A percentile compares a stretch with the other conserved stretches of the same genome.
phyloP scores from a whole-genome alignment of 2,329 filamentous ascomycete species.

The Microdochium bolleyi region DNA sequence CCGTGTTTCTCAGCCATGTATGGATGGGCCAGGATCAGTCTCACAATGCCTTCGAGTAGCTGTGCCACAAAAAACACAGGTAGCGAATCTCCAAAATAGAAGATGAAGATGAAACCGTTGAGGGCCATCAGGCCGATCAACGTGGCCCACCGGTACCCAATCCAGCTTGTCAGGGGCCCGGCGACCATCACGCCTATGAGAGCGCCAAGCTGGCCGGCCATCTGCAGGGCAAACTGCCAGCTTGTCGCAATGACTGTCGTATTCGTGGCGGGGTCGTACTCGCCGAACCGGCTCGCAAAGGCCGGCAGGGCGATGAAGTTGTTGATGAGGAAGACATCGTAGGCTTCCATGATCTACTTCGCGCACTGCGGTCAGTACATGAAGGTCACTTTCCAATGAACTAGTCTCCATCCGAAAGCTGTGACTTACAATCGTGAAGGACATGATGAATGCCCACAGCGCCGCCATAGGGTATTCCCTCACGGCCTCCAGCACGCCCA shows the following conservation, averaged over 20 bases:
- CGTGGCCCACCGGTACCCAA: slow-evolving; percentile 54
- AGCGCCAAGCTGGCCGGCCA: slow-evolving; percentile 47
- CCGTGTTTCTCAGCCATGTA: too few species aligned
- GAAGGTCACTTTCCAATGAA: too few species aligned
- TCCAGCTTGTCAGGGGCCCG: slow-evolving; percentile 48
- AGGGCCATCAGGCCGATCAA: slow-evolving; percentile 45
- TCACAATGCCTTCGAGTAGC: slow-evolving; percentile 45
- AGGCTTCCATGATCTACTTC: slow-evolving; percentile 62
- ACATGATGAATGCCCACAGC: slow-evolving; percentile 30
- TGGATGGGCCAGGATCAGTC: too few species aligned
- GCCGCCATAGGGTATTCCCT: slow-evolving; percentile 24
- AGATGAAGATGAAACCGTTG: slow-evolving; percentile 49
- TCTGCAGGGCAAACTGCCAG: slow-evolving; percentile 52
- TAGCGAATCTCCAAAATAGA: slow-evolving; percentile 35
- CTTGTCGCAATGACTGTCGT: slow-evolving; percentile 34
- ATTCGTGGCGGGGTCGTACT: slow-evolving; percentile 35
- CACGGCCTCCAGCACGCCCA: slow-evolving; percentile 24
- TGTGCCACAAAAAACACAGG: slow-evolving; percentile 42
- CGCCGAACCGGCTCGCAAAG: slow-evolving; percentile 35
- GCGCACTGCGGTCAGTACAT: too few species aligned
- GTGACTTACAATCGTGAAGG: slow-evolving; percentile 27
- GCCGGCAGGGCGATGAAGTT: slow-evolving; percentile 44
- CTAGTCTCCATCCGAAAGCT: too few species aligned
- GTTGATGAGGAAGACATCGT: slow-evolving; percentile 53
- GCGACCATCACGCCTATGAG: slow-evolving; percentile 49